Evolutionary conservation across 2,329 filamentous ascomycete genomes (phyloP).

Genomic region (Fusarium sp.): DNA sequence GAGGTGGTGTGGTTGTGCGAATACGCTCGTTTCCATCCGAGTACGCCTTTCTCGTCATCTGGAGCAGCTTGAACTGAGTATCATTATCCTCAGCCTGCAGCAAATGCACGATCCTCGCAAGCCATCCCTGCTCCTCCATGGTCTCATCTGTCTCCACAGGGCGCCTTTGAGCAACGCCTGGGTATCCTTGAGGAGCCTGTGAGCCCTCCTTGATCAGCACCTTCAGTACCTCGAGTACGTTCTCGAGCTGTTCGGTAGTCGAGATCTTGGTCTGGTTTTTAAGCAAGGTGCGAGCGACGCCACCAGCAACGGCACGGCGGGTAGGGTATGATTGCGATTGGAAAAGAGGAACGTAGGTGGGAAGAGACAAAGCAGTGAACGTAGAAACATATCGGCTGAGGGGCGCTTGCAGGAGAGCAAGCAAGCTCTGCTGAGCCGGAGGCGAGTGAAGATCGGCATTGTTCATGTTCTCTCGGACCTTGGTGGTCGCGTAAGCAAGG

Average conservation of each 20-base stretch:
- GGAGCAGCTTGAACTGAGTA: slow-evolving; percentile 93
- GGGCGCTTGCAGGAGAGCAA: slow-evolving; percentile 91
- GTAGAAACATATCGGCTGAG: slow-evolving; percentile 92
- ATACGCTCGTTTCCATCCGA: slow-evolving; percentile 94
- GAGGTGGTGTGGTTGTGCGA: slow-evolving; percentile 92
- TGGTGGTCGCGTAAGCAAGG: slow-evolving; percentile 87
- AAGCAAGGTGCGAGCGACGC: slow-evolving; percentile 86
- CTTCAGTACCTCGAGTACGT: slow-evolving; percentile 88
- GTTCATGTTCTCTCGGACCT: slow-evolving; percentile 90
- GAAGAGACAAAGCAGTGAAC: slow-evolving; percentile 95
- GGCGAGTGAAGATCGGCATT: slow-evolving; percentile 95
- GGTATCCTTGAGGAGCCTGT: slow-evolving; percentile 86
- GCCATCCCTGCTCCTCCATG: slow-evolving; percentile 97
- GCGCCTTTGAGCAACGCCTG: slow-evolving; percentile 83
- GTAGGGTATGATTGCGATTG: slow-evolving; percentile 95
- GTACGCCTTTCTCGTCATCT: slow-evolving; percentile 89
- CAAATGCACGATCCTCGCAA: slow-evolving; percentile 92
- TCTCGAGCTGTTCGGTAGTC: slow-evolving; percentile 84
- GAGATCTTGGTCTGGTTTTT: slow-evolving; percentile 85
- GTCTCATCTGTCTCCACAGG: slow-evolving; percentile 93
- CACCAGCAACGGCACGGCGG: slow-evolving; percentile 88
- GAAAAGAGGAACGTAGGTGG: slow-evolving; percentile 90
- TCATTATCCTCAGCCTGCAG: slow-evolving; percentile 89
- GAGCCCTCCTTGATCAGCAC: slow-evolving; percentile 95
- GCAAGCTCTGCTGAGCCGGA: slow-evolving; percentile 87